Evolutionary conservation across 768 basidiomycete genomes (phyloP), one percentile per base, ranked within the genome.

Genomic region (Russula dissimulans): DNA sequence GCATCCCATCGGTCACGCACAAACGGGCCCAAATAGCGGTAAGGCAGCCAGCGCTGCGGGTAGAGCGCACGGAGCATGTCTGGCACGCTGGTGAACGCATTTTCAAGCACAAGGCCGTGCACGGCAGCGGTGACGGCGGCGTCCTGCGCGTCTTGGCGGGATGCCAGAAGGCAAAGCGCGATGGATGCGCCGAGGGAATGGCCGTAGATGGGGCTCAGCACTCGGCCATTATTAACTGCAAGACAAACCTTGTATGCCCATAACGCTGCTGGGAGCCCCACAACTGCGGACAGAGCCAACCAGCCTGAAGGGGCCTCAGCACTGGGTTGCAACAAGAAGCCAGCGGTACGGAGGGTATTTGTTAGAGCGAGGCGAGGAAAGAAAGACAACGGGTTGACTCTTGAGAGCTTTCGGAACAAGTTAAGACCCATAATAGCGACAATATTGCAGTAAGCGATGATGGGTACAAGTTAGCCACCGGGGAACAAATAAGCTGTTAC

Each of bases 1-100:
- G 78, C 77, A 62, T 81, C 77, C 80, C 80, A 82, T 38, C 67
- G 63, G 63, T 82, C 80, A 54, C 73, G 73, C 3, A 72, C 77
- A 39, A 78, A 69, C 0, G 73, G 71, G 3, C 71, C 71, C n/a
- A 82, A 72, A 59, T 78, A 76, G 38, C 73, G 77, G 63, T 82
- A 81, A 0, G 80, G 80, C 6, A 81, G 60, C 78, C 77, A 80
- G 18, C 67, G 68, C 44, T 77, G 72, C 0, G 79, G 77, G 60
- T 82, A 81, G 7, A 82, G 67, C 9, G 76, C 74, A 22, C 68
- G 64, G 14, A 81, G 71, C 79, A 82, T 81, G 7, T 62, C 71
- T 0, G 76, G 75, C 18, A 80, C 73, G 15, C 75, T 78, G 1
- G 77, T 69, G 56, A 82, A 76, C 0, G 80, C 75, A 65, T 82